A percentile compares a stretch with the other conserved stretches of the same genome.
Evolutionary conservation across 495 filamentous ascomycete genomes (phyloP).

Genomic region (Mytilinidion resinicola): DNA sequence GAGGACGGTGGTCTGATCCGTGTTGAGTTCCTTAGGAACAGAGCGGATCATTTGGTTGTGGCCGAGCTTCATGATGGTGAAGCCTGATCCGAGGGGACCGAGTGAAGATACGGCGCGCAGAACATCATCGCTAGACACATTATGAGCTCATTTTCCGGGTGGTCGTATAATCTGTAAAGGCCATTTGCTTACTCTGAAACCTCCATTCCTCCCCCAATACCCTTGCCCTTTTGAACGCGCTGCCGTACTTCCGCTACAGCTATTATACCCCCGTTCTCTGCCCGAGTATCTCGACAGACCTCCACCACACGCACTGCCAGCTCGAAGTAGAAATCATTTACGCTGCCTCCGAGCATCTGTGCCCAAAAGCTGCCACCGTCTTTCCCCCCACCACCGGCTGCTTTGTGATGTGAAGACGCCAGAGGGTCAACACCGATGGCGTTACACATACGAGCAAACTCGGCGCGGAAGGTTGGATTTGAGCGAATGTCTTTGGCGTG

Average conservation of each 20-base stretch:
- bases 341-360: conserved; percentile 79
- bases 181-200: conserved; percentile 53
- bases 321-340: conserved; percentile 98
- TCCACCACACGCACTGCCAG: conserved; percentile 90
- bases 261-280: conserved; percentile 88
- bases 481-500: conserved; percentile 93
- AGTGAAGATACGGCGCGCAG: conserved; percentile 82
- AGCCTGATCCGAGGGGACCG: conserved; percentile 79
- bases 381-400: conserved; percentile 38
- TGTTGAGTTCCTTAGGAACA: conserved; percentile 92
- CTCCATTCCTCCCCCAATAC: conserved; percentile 68
- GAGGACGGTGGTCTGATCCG: conserved; percentile 84
- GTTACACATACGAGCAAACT: conserved; percentile 97
- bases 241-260: conserved; percentile 75
- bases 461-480: conserved; percentile 86
- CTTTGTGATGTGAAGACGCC: conserved; percentile 53
- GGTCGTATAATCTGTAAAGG: too few relatives aligned
- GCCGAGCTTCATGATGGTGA: conserved; percentile 74
- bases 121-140: conserved; percentile 67
- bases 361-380: conserved; percentile 68
- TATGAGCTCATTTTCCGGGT: background rate
- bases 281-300: conserved; percentile 77
- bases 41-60: conserved; percentile 82
- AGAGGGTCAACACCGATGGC: conserved; percentile 94
- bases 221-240: conserved; percentile 59